phyloP scores from a whole-genome alignment of 176 grass and related monocot species.

The Ensete ventricosum region DNA sequence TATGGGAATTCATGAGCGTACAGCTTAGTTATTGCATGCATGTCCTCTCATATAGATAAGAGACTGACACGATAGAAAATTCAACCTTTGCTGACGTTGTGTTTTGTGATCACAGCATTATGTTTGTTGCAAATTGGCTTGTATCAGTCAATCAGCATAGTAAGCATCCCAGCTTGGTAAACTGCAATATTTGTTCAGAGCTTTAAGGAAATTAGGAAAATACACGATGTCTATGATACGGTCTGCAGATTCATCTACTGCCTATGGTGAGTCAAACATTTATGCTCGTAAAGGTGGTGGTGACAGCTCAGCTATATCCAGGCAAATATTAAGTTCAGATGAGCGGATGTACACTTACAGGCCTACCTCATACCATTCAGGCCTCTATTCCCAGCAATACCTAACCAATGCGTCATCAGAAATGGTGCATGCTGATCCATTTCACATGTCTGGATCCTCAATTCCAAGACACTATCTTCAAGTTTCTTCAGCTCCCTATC shows the following conservation, averaged over 20 bases:
- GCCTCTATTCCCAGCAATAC: slow-evolving; percentile 44
- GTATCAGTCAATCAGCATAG: background rate
- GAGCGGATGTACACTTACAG: slow-evolving; percentile 36
- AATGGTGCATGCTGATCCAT: background rate
- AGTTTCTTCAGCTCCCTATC: slow-evolving; percentile 40
- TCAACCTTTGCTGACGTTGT: background rate
- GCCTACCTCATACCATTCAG: slow-evolving; percentile 38
- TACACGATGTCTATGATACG: slow-evolving; percentile 34
- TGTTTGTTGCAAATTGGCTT: slow-evolving; percentile 3
- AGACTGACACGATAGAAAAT: background rate
- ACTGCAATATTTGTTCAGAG: background rate
- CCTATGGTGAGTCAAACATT: slow-evolving; percentile 40
- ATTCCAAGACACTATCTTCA: slow-evolving; percentile 43
- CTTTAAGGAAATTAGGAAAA: slow-evolving; percentile 16
- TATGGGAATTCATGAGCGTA: background rate
- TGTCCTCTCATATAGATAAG: background rate
- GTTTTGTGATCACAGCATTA: background rate
- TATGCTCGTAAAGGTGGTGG: slow-evolving; percentile 30
- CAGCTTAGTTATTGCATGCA: background rate
- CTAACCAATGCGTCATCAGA: slow-evolving; percentile 33
- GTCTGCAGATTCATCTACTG: slow-evolving; percentile 24
- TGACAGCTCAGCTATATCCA: slow-evolving; percentile 20
- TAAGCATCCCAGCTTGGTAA: background rate
- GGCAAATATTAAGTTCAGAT: slow-evolving; percentile 1
- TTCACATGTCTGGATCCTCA: slow-evolving; percentile 13